Conservation (phyloP, 495 filamentous ascomycete species). For the Cenococcum geophilum region DNA sequence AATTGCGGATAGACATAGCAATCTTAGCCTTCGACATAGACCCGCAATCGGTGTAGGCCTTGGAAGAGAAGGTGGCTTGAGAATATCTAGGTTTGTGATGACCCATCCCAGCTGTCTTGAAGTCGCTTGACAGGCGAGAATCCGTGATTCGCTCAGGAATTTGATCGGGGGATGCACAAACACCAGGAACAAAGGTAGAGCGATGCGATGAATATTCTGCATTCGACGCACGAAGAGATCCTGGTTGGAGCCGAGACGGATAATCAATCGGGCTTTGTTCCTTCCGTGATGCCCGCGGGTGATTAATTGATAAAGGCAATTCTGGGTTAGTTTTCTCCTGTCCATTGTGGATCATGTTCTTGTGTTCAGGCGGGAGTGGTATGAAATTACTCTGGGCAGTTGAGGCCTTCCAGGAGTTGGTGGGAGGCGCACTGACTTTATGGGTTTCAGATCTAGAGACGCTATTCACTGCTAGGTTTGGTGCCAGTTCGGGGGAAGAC, state of each 20-base stretch:
- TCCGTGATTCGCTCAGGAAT: neutral
- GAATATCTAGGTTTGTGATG: neutral
- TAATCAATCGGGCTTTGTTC: neutral
- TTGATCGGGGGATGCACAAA: neutral
- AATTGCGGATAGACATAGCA: conserved; percentile 10
- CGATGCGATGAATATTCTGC: neutral
- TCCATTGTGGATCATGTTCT: neutral
- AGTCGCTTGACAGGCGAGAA: neutral
- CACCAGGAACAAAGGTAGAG: neutral
- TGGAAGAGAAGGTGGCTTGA: neutral
- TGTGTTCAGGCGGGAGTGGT: neutral
- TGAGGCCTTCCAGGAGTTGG: neutral
- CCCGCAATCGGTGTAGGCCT: neutral
- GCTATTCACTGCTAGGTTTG: neutral
- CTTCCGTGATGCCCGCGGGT: neutral
- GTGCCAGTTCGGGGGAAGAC: neutral
- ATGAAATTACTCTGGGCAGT: neutral
- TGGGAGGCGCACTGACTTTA: neutral
- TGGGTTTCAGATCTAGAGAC: neutral
- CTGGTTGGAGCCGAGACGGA: neutral
- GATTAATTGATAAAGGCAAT: neutral
- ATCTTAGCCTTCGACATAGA: conserved; percentile 5
- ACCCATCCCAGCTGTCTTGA: neutral
- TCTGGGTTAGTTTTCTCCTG: neutral
- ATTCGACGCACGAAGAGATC: neutral